Evolutionary conservation across 2,329 filamentous ascomycete species (phyloP), one percentile per base, ranked within the genome.

Genomic region (Xylaria sp.): DNA sequence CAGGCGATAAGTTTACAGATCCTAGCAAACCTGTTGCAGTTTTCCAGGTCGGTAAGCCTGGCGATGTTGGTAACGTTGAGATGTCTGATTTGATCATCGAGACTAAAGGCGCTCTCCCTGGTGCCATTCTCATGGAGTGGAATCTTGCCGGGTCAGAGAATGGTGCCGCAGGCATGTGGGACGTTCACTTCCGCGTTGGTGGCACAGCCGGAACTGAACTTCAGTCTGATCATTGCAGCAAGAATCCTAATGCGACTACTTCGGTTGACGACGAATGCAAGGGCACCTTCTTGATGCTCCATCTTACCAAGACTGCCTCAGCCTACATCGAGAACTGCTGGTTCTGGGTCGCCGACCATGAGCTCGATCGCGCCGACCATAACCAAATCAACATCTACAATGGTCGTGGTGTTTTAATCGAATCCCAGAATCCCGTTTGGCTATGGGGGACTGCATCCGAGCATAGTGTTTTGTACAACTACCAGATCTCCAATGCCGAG

Each of bases 171-270:
- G 95, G 89, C 69, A 89, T 97, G 80, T 99, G 94, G 92, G 96
- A 99, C 75, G 90, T 94, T n/a, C 96, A 99, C 83, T 91, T 96
- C 81, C 93, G 96, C 76, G 88, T 99, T 73, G 95, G 94, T 73
- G 96, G 96, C 49, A 90, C 90, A 61, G 90, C 92, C 4, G 95
- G 95, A 67, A 96, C 94, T 31, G 81, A 92, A 71, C 86, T 98
- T 17, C 92, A 96, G 80, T 91, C 90, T 20, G 86, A 92, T 78
- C 89, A 85, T 62, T 97, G 94, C 82, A 80, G 87, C 78, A 96
- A 96, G 85, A 92, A 90, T 69, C 91, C 92, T 47, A 83, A 85
- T 57, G 81, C 83, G 15, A 85, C 84, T 5, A 88, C 91, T 57
- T 78, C 80, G 3, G 86, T 90, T 71, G 89, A 92, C 69, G 76